Evolutionary conservation across 2,329 filamentous ascomycete species (phyloP), one percentile per base, ranked within the genome.

Genomic region (Dichotomopilus funicola): DNA sequence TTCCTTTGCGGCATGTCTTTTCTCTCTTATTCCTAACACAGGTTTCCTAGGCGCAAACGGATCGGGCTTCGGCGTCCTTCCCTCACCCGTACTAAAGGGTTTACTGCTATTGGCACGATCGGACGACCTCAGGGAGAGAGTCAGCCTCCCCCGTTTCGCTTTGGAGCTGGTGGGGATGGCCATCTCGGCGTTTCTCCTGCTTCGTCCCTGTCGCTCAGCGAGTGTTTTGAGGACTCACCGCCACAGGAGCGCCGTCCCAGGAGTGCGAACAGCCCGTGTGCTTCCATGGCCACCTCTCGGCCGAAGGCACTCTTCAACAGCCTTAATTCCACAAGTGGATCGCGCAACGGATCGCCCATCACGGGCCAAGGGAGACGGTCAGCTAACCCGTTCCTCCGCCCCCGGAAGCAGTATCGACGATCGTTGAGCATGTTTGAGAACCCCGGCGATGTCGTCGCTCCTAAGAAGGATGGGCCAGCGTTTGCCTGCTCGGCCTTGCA

Each of bases 341-440:
- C 82, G 59, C 82, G 81, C 59, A 88, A 82, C 71, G 90, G 86
- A 41, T 95, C 91, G 11, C 91, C 91, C 37, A 80, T 87, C 59
- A 79, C 78, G 57, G 78, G 75, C 57, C 87, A 92, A 63, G 74
- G 85, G 54, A 85, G 91, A 61, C 89, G 91, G 62, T 79, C 75
- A 58, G 87, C 81, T 49, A 91, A 85, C 70, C 87, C 81, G 55
- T 82, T 88, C 62, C 76, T 84, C 64, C 84, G 90, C 59, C 88
- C 88, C 45, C 83, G 91, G 62, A 95, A 95, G 68, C 89, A 94
- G 70, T 92, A 92, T 67, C 86, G 94, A 58, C 85, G 94, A 62
- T 95, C 92, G 31, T 75, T 96, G 67, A 97, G 94, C 79, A 99
- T 99, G 94, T 99, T 95, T 72, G 92, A 97, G 74, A 85, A 88